Evolutionary conservation across 2,329 filamentous ascomycete species (phyloP), one percentile per base, ranked within the genome.

Genomic region (Emergomyces orientalis): DNA sequence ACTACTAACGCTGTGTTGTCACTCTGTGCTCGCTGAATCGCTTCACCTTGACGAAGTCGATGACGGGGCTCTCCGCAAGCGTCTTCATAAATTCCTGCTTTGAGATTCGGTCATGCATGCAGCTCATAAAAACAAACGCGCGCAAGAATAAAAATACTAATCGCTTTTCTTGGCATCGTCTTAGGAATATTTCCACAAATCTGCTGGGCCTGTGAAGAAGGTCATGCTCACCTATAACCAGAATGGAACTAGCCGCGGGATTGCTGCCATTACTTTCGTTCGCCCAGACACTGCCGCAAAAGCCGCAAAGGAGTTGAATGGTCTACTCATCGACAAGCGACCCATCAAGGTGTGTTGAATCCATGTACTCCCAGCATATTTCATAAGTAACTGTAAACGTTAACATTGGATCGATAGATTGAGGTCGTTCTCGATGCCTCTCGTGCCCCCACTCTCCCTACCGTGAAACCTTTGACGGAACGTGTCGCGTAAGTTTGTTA

Each of bases 111-210:
- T 59, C 54, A 25, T 27, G 56, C 39, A 43, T 51, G 14, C 34
- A 56, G 32, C 43, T 56, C 34, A 39, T 43, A 9, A 65, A 65
- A 59, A 63, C 65, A 54, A 54, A 25, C 45, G 6, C 63, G 56
- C 63, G 63, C 59, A 72, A 45, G 32, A 45, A 45, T 45, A 67
- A 67, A 70, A 73, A 71, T 78, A 79, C 79, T 81, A 71, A 81
- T 80, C 67, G 70, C 65, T 72, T 65, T 69, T 62, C 70, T 81
- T 76, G 30, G 9, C 51, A n/a, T 77, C 78, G 77, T 78, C 78
- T 80, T 91, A 99, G 94, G 94, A 99, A 81, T 99, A 97, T 79
- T 97, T 99, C 77, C 80, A 83, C 73, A 88, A 90, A 74, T 88
- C 90, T 71, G 86, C 96, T 76, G 93, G 92, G 69, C 85, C 89